phyloP scores from a whole-genome alignment of 2,329 filamentous ascomycete genomes.

The Aspergillus latus region DNA sequence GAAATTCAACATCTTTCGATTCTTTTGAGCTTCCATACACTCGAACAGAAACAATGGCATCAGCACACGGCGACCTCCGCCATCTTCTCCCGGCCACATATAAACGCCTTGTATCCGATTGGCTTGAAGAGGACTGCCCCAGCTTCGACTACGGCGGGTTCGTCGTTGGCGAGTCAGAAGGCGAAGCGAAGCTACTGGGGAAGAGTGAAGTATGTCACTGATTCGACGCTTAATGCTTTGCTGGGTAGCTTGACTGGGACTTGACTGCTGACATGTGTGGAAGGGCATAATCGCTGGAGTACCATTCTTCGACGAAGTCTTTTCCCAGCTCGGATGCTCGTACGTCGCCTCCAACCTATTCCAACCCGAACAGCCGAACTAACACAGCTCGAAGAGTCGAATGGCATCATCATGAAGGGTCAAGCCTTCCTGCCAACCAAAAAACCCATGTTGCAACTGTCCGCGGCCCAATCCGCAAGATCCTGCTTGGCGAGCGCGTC shows the following conservation, averaged over 20 bases:
- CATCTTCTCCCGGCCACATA: constrained; percentile 83
- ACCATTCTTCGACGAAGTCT: constrained; percentile 94
- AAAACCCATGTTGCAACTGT: constrained; percentile 70
- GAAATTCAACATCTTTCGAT: neutral
- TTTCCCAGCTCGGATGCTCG: constrained; percentile 81
- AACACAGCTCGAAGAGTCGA: constrained; percentile 57
- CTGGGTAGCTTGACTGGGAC: neutral
- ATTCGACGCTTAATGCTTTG: neutral
- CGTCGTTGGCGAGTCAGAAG: constrained; percentile 69
- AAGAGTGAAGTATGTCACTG: constrained; percentile 51
- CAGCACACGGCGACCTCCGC: constrained; percentile 58
- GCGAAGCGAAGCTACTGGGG: constrained; percentile 53
- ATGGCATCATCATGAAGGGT: constrained; percentile 81
- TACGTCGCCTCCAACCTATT: constrained; percentile 38
- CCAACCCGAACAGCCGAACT: neutral
- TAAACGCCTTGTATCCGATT: constrained; percentile 75
- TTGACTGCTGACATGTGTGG: neutral
- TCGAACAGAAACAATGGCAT: constrained; percentile 47
- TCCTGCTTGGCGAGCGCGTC: constrained; percentile 90
- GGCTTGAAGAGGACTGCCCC: constrained; percentile 95
- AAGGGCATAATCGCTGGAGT: constrained; percentile 82
- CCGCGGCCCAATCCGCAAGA: constrained; percentile 73
- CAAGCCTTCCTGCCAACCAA: constrained; percentile 61
- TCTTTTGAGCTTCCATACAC: neutral
- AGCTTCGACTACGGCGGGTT: constrained; percentile 97